Evolutionary conservation across 176 grass and related monocot species (phyloP), one percentile per base, ranked within the genome.

Genomic region (Carex littledalei): DNA sequence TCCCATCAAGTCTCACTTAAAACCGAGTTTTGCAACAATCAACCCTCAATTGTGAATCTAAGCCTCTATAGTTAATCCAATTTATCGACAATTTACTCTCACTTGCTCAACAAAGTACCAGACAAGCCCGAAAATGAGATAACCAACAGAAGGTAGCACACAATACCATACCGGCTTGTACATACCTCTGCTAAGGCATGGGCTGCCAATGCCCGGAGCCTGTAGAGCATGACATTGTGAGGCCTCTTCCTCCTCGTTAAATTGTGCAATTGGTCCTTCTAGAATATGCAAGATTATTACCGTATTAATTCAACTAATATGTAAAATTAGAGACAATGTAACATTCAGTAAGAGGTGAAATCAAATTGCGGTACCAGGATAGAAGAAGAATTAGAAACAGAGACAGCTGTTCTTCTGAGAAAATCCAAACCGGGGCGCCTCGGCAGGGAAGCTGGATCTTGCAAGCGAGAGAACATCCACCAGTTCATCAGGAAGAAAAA

Each of bases 401-500:
- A 45, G 5, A 32, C 9, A 7, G 73, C 26, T 17, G 63, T 86
- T 31, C n/a, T 6, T 45, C 37, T 82, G 45, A 86, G 84, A 20
- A 87, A 71, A 49, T 60, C 64, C 2, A 91, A 74, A 49, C 69
- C 55, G 8, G 84, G 55, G 34, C 62, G 24, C 26, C 79, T 63
- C 13, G 81, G 84, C 2, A 69, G 88, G 80, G 80, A 74, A 20
- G 89, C 77, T n/a, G 89, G 88, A 86, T 95, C 93, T 79, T 98
- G 93, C 31, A 98, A 90, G n/a, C 86, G 89, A 77, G 95, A 98
- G 88, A 98, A 98, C 93, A 98, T 95, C 93, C 93, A 98, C 96
- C 96, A 98, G 88, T 98, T 98, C 96, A 95, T 98, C 87, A 92
- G n/a, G 85, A 98, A 94, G 90, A 95, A 98, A 88, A 98, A 98